Base-by-base conservation (phyloP, 257 asterid species). In the Oldenlandia corymbosa region DNA sequence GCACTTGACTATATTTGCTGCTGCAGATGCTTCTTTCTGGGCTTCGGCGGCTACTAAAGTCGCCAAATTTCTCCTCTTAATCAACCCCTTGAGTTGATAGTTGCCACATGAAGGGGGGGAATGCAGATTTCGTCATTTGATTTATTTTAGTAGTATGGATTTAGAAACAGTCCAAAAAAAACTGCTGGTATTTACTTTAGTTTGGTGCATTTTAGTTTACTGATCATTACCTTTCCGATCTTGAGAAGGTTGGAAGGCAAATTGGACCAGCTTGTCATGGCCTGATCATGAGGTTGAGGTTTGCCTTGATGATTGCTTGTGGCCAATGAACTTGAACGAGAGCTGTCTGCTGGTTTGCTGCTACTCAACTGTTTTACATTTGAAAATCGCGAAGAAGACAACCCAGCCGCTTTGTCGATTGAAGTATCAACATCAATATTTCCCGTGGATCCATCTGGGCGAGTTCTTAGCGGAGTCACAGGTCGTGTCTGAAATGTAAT, bases 171-270 rank as follows among this genome's bases (percentile, higher is more conserved):
- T n/a, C n/a, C n/a, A n/a, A n/a, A n/a, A n/a, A n/a, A n/a, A n/a
- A n/a, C n/a, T n/a, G n/a, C n/a, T n/a, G n/a, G n/a, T n/a, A n/a
- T n/a, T n/a, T n/a, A n/a, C n/a, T n/a, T n/a, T n/a, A 34, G 9
- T 34, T 4, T 34, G 39, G 9, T 34, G 39, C 39, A 21, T 76
- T n/a, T n/a, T n/a, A n/a, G n/a, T n/a, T n/a, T n/a, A n/a, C n/a
- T n/a, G n/a, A n/a, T n/a, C n/a, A n/a, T n/a, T n/a, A 90, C 97
- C 96, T 88, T 88, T 53, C 84, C 88, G 28, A 87, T 83, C 75
- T 79, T 90, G 26, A 80, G 62, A 68, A 90, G 94, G 34, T 80
- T 65, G 62, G 86, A 34, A 49, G 97, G 96, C 55, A 88, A 75
- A 74, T 63, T 73, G 63, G 95, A 76, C 97, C 95, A 90, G 39